Conservation (phyloP, 176 grass and related monocot genomes). For the Paspalum notatum region DNA sequence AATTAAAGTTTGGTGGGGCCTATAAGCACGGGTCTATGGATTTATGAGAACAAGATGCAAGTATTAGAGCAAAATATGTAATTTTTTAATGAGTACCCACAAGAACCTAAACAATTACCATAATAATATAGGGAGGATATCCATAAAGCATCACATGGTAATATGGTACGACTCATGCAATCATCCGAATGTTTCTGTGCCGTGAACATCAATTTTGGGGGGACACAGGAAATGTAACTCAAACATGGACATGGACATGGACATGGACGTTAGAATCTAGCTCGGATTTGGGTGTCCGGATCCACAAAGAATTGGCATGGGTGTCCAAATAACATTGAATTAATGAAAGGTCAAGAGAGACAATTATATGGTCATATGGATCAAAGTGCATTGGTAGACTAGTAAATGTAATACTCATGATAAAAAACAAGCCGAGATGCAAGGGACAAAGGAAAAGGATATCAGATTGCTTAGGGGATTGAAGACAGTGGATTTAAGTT, state of each 20-base stretch:
- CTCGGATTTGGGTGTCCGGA: neutral
- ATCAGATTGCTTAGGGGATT: neutral
- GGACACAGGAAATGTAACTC: neutral
- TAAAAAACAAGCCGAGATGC: neutral
- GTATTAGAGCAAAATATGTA: neutral
- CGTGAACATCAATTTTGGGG: neutral
- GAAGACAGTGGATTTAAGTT: neutral
- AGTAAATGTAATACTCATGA: neutral
- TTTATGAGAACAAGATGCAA: constrained; percentile 4
- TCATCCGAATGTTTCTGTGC: neutral
- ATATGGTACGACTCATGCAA: constrained; percentile 1
- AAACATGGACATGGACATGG: neutral
- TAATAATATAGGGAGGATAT: neutral
- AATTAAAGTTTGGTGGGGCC: constrained; percentile 9
- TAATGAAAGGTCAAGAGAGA: neutral
- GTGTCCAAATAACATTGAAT: neutral
- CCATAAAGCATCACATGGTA: neutral
- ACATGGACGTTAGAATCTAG: neutral
- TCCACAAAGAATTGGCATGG: neutral
- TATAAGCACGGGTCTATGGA: neutral
- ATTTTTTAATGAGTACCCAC: neutral
- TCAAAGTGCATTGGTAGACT: neutral
- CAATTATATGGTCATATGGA: neutral
- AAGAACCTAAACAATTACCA: neutral
- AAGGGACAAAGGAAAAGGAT: neutral